A percentile compares a stretch with the other conserved stretches of the same genome.
These are phyloP conservation scores for Quercus variabilis DNA, from an alignment of 306 rosid genomes.

Conservation along the genomic window DNA sequence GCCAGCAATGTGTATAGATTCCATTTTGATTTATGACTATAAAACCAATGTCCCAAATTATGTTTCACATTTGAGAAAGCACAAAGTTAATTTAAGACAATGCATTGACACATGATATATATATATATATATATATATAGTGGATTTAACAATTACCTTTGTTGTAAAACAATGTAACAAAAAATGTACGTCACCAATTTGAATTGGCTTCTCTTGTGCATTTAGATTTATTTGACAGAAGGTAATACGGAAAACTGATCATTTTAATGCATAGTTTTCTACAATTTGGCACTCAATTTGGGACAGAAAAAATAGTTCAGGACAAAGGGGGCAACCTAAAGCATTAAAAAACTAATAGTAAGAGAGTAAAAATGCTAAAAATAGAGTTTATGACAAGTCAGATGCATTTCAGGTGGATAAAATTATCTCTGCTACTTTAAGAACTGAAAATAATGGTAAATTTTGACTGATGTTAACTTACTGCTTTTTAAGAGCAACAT, in stretches of 20 bases:
- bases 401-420: not conserved
- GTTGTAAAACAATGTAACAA: too few relatives aligned
- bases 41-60: not conserved
- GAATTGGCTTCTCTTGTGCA: not conserved
- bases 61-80: not conserved
- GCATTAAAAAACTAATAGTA: not conserved
- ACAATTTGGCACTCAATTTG: not conserved
- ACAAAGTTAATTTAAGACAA: not conserved
- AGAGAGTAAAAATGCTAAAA: too few relatives aligned
- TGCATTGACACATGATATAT: not conserved
- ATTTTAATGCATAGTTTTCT: not conserved
- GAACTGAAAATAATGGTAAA: not conserved
- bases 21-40: not conserved
- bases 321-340: not conserved
- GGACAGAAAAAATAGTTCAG: not conserved
- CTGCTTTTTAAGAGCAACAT: slow-evolving; percentile 92
- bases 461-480: slow-evolving; percentile 36
- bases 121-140: not conserved
- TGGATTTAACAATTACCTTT: too few relatives aligned
- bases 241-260: not conserved
- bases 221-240: not conserved
- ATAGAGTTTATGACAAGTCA: not conserved
- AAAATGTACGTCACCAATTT: not conserved
- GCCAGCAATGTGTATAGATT: not conserved
- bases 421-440: not conserved